Percentiles rank a stretch among this genome's conserved stretches.
Evolutionary conservation across 768 basidiomycete species (phyloP).

Genomic region (Pleurotus citrinopileatus): DNA sequence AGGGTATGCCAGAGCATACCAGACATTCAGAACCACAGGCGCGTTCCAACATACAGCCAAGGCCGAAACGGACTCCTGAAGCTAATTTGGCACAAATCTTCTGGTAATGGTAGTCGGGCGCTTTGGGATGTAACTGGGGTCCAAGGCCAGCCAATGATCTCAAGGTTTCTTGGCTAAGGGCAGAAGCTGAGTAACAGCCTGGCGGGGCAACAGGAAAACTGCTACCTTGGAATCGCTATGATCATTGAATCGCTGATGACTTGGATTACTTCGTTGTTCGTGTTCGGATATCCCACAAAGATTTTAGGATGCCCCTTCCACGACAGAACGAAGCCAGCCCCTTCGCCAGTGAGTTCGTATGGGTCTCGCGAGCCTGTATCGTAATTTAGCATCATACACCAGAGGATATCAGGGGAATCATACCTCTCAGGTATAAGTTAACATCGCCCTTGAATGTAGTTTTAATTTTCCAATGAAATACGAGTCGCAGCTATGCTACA

Average conservation of each 20-base stretch:
- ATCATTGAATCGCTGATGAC: slow-evolving; percentile 77
- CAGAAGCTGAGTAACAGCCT: neutral
- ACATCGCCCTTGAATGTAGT: slow-evolving; percentile 69
- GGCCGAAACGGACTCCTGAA: slow-evolving; percentile 84
- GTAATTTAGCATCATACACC: slow-evolving; percentile 4
- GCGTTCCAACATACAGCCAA: slow-evolving; percentile 80
- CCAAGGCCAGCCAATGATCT: neutral
- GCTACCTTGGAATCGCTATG: slow-evolving; percentile 84
- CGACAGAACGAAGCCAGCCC: slow-evolving; percentile 84
- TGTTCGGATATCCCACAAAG: slow-evolving; percentile 66
- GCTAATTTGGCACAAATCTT: slow-evolving; percentile 84
- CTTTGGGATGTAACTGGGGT: slow-evolving; percentile 12
- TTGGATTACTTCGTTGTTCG: slow-evolving; percentile 77
- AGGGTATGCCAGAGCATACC: slow-evolving; percentile 56
- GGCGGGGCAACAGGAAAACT: slow-evolving; percentile 8
- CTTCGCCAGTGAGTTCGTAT: slow-evolving; percentile 60
- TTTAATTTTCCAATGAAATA: slow-evolving; percentile 80
- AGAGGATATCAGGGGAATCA: slow-evolving; percentile 10
- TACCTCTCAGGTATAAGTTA: slow-evolving; percentile 86
- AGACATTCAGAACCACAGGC: slow-evolving; percentile 72
- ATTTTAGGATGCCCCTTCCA: slow-evolving; percentile 79
- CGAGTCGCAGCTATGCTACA: slow-evolving; percentile 55
- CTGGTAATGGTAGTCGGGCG: slow-evolving; percentile 33
- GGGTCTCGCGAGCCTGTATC: slow-evolving; percentile 78
- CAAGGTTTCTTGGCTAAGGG: slow-evolving; percentile 16